phyloP scores from a whole-genome alignment of 192 early-diverging fungal species.

The Mortierella hygrophila region DNA sequence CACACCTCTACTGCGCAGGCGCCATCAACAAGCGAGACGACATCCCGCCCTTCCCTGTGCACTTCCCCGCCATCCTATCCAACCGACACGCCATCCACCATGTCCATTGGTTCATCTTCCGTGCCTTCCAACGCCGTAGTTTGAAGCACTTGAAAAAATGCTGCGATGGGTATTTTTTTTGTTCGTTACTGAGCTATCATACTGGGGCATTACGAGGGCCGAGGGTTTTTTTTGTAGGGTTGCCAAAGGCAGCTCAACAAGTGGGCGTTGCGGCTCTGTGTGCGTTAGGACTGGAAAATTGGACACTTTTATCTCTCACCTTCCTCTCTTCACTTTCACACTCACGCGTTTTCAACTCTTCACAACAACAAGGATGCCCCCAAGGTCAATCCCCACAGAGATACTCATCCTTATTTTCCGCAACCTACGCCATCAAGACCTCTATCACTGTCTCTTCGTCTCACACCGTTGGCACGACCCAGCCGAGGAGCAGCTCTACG shows the following conservation, averaged over 20 bases:
- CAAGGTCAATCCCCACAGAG: background rate
- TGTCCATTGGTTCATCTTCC: too few species aligned
- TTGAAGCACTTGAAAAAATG: too few species aligned
- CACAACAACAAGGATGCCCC: too few species aligned
- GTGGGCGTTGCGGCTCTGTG: too few species aligned
- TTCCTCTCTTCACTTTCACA: too few species aligned
- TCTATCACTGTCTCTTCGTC: background rate
- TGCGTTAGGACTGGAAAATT: too few species aligned
- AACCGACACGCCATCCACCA: background rate
- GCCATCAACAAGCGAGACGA: background rate
- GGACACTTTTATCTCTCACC: too few species aligned
- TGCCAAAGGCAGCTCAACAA: too few species aligned
- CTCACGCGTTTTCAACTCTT: too few species aligned
- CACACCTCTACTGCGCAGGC: slow-evolving; percentile 2
- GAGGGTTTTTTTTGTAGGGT: background rate
- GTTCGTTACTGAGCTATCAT: too few species aligned
- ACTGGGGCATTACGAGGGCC: background rate
- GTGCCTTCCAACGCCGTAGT: too few species aligned
- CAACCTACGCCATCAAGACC: background rate
- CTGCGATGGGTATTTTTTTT: too few species aligned
- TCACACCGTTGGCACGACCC: background rate
- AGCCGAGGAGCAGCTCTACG: background rate
- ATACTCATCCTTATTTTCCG: background rate
- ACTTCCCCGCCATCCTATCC: background rate
- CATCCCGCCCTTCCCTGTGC: background rate